Percentiles rank a stretch among this genome's conserved stretches.
These are phyloP conservation scores for Tuctoria greenei DNA, from an alignment of 176 grass and related monocot species.

Conservation along the genomic window DNA sequence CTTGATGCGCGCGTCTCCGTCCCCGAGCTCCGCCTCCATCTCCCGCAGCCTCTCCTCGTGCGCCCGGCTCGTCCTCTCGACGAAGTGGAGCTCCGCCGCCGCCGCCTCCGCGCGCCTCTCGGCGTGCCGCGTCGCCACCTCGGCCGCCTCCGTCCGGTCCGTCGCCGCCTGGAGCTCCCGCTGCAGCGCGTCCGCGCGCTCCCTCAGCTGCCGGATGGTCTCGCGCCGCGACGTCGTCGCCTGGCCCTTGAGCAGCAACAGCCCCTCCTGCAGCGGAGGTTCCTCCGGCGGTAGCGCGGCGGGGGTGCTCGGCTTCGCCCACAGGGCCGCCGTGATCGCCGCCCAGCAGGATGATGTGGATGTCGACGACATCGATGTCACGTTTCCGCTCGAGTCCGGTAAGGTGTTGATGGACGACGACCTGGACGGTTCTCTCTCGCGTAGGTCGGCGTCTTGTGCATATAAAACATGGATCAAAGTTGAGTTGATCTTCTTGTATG, in stretches of 20 bases:
- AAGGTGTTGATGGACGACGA: background rate
- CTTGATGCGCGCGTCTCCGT: constrained; percentile 19
- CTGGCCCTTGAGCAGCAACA: background rate
- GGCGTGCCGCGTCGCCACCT: background rate
- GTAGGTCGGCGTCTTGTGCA: background rate
- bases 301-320: background rate
- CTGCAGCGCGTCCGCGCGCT: constrained; percentile 27
- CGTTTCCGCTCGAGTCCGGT: background rate
- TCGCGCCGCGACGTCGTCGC: background rate
- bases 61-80: background rate
- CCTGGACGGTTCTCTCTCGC: background rate
- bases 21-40: constrained; percentile 20
- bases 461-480: background rate
- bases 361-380: background rate
- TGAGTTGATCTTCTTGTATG: background rate
- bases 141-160: background rate
- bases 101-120: background rate
- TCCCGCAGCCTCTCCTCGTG: constrained; percentile 9
- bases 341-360: constrained; percentile 2
- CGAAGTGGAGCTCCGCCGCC: background rate
- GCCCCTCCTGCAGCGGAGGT: constrained; percentile 21
- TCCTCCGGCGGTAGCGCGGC: background rate
- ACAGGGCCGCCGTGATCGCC: background rate
- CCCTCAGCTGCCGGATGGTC: background rate
- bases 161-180: constrained; percentile 18